Evolutionary conservation across 2,329 filamentous ascomycete species (phyloP).

Genomic region (Claviceps fusiformis): DNA sequence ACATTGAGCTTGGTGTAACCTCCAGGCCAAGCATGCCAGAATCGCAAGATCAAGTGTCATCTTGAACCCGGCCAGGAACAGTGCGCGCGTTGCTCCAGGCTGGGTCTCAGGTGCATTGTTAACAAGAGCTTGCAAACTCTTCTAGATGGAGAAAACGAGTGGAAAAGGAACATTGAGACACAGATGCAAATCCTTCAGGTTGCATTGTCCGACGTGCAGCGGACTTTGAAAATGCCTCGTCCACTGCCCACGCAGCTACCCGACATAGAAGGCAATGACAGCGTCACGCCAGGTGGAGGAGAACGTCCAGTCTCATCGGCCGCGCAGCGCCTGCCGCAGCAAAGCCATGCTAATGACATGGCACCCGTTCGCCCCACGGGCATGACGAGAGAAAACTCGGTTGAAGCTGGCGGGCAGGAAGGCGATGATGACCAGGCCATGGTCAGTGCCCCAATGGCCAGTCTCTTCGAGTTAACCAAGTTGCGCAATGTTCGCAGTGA

Average conservation of each 20-base stretch:
- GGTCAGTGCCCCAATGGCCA: constrained; percentile 19
- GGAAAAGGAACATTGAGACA: constrained; percentile 17
- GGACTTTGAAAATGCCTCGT: constrained; percentile 9
- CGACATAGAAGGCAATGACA: neutral
- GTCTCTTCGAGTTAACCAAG: constrained; percentile 19
- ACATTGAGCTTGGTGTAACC: neutral
- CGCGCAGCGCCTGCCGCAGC: neutral
- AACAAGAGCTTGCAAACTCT: constrained; percentile 43
- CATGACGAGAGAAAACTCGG: constrained; percentile 21
- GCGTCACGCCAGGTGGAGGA: neutral
- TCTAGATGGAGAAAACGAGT: constrained; percentile 38
- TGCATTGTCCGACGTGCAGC: constrained; percentile 15
- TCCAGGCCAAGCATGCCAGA: constrained; percentile 31
- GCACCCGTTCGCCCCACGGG: constrained; percentile 10
- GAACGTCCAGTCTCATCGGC: neutral
- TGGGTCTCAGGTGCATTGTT: constrained; percentile 36
- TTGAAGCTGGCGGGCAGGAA: constrained; percentile 11
- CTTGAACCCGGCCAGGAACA: constrained; percentile 28
- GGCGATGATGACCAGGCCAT: constrained; percentile 16
- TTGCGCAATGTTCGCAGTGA: constrained; percentile 20
- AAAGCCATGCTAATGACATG: neutral
- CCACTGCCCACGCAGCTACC: neutral
- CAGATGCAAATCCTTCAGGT: constrained; percentile 15
- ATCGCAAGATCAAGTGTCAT: constrained; percentile 41
- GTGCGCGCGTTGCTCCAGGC: constrained; percentile 35